Percentiles rank a stretch among this genome's conserved stretches.
phyloP scores from a whole-genome alignment of 768 basidiomycete species.

The Arthromyces matolae region DNA sequence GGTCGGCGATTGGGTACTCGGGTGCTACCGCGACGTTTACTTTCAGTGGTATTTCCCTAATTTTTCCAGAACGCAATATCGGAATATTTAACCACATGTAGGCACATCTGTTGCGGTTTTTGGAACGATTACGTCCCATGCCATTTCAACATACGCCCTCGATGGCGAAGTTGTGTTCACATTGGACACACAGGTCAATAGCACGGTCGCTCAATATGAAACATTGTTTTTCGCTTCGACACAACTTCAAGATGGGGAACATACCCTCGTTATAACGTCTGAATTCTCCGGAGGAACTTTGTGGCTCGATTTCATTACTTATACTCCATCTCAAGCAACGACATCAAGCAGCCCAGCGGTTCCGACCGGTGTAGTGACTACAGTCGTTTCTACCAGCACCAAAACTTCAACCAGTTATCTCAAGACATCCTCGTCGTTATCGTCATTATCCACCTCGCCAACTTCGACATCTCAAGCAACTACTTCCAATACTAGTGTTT shows the following conservation, averaged over 20 bases:
- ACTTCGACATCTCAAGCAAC: no score
- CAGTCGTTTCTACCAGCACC: no score
- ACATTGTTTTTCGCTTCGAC: constrained; percentile 16
- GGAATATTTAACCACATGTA: no score
- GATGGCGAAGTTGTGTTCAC: no score
- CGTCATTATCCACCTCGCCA: no score
- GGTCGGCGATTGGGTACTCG: constrained; percentile 5
- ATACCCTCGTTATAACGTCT: constrained; percentile 19
- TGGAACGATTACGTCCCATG: constrained; percentile 10
- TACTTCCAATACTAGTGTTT: no score
- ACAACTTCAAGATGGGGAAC: constrained; percentile 13
- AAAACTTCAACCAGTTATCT: no score
- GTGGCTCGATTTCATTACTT: constrained; percentile 14
- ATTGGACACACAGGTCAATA: no score
- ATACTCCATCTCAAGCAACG: no score
- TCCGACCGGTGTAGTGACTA: no score
- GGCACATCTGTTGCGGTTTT: constrained; percentile 14
- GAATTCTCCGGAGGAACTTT: constrained; percentile 12
- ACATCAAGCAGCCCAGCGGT: no score
- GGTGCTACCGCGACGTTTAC: constrained; percentile 12
- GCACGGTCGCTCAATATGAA: constrained; percentile 6
- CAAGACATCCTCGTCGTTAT: no score
- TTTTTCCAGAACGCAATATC: neutral
- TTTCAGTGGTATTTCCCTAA: constrained; percentile 12
- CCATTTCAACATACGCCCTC: constrained; percentile 10